phyloP scores from a whole-genome alignment of 768 basidiomycete genomes.

The Coprinellus micaceus region DNA sequence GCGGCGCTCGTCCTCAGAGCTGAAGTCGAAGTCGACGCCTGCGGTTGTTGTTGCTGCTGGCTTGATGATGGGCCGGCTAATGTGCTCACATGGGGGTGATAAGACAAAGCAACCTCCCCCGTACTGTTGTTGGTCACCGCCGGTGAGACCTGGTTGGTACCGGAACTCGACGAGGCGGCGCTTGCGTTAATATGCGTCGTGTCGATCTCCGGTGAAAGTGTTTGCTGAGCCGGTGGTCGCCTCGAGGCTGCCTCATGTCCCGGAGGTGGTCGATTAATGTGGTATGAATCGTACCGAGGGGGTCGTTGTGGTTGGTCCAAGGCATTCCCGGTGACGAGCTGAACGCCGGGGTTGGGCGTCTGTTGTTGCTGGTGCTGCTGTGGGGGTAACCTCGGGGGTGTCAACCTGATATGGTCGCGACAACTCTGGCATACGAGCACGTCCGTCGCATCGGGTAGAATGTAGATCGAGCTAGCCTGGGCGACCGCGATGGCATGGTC shows the following conservation, averaged over 20 bases:
- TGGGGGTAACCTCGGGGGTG: conserved; percentile 14
- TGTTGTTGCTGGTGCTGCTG: conserved; percentile 2
- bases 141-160: not conserved
- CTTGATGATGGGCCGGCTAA: not conserved
- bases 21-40: too few relatives aligned
- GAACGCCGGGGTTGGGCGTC: not conserved
- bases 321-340: not conserved
- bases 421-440: conserved; percentile 47
- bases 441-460: conserved; percentile 21
- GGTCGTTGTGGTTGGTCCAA: not conserved
- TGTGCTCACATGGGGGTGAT: conserved; percentile 2
- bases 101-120: not conserved
- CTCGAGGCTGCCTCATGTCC: not conserved
- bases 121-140: not conserved
- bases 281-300: not conserved
- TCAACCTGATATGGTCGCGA: conserved; percentile 31
- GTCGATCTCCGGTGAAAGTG: not conserved
- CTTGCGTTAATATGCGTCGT: too few relatives aligned
- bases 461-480: conserved; percentile 14
- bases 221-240: conserved; percentile 13
- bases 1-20: too few relatives aligned
- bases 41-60: conserved; percentile 8
- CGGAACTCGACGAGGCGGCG: too few relatives aligned
- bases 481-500: conserved; percentile 22
- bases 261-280: conserved; percentile 3